Evolutionary conservation across 148 eudicot genomes (phyloP).

Genomic region (Nepenthes mirabilis): DNA sequence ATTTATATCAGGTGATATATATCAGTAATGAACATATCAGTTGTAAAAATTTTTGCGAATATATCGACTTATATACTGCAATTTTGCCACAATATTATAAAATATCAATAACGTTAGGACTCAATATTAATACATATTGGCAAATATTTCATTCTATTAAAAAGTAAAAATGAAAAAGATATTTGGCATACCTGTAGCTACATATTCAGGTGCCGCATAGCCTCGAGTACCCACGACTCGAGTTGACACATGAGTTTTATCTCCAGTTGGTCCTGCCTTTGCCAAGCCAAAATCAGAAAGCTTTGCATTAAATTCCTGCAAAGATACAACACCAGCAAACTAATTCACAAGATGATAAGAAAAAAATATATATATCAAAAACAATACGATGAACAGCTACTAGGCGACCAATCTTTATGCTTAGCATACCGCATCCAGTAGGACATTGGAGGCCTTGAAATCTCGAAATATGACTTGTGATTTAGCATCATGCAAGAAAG

Average conservation of each 20-base stretch:
- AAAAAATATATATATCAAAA: no score
- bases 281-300: slow-evolving; percentile 75
- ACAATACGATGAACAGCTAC: no score
- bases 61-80: no score
- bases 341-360: neutral
- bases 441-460: slow-evolving; percentile 58
- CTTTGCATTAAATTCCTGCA: slow-evolving; percentile 59
- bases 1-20: no score
- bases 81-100: no score
- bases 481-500: slow-evolving; percentile 59
- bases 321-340: slow-evolving; percentile 4
- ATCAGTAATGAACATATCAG: no score
- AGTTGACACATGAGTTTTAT: slow-evolving; percentile 68
- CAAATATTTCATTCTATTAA: no score
- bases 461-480: slow-evolving; percentile 62
- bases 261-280: slow-evolving; percentile 72
- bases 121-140: no score
- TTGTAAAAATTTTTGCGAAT: no score
- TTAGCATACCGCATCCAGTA: slow-evolving; percentile 44
- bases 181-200: slow-evolving; percentile 43
- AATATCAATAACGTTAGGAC: neutral
- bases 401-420: neutral
- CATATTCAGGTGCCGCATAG: slow-evolving; percentile 72
- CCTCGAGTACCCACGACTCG: slow-evolving; percentile 80
- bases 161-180: neutral